phyloP scores from a whole-genome alignment of 352 stramenopile genomes.

The Phytophthora kernoviae region DNA sequence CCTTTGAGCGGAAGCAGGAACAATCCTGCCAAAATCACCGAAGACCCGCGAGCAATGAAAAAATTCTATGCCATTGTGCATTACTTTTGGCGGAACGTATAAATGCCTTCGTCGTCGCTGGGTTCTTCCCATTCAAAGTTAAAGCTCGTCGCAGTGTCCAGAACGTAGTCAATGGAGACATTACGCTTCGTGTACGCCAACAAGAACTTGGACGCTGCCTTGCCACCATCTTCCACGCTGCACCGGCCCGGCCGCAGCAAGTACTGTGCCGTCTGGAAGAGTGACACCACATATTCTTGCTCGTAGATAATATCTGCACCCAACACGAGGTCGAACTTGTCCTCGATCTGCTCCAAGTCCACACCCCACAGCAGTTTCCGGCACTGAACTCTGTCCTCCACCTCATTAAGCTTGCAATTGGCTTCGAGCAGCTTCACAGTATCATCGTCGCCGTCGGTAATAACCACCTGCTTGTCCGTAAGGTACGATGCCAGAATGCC shows the following conservation, averaged over 20 bases:
- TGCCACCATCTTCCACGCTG: slow-evolving; percentile 21
- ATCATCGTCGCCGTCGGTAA: slow-evolving; percentile 63
- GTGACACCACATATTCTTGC: slow-evolving; percentile 54
- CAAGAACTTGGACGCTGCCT: slow-evolving; percentile 47
- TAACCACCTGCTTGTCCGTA: slow-evolving; percentile 54
- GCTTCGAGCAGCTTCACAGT: slow-evolving; percentile 52
- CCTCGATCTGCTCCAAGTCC: slow-evolving; percentile 39
- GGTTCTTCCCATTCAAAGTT: slow-evolving; percentile 67
- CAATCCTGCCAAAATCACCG: background rate
- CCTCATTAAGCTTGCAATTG: slow-evolving; percentile 61
- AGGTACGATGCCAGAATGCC: slow-evolving; percentile 65
- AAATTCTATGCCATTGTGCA: slow-evolving; percentile 22
- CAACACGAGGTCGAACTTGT: slow-evolving; percentile 60
- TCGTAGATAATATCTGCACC: slow-evolving; percentile 75
- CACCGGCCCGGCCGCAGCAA: slow-evolving; percentile 34
- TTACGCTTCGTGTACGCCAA: slow-evolving; percentile 73
- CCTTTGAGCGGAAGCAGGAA: background rate
- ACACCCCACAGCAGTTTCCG: slow-evolving; percentile 58
- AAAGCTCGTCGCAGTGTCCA: slow-evolving; percentile 55
- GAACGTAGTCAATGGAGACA: slow-evolving; percentile 68
- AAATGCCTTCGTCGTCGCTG: slow-evolving; percentile 59
- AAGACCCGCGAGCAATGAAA: background rate
- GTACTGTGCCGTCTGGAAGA: slow-evolving; percentile 58
- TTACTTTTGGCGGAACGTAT: slow-evolving; percentile 49
- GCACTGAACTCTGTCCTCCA: slow-evolving; percentile 44